A percentile compares a stretch with the other conserved stretches of the same genome.
Conservation (phyloP, 208 protist species). For the Leishmania amazonensis region DNA sequence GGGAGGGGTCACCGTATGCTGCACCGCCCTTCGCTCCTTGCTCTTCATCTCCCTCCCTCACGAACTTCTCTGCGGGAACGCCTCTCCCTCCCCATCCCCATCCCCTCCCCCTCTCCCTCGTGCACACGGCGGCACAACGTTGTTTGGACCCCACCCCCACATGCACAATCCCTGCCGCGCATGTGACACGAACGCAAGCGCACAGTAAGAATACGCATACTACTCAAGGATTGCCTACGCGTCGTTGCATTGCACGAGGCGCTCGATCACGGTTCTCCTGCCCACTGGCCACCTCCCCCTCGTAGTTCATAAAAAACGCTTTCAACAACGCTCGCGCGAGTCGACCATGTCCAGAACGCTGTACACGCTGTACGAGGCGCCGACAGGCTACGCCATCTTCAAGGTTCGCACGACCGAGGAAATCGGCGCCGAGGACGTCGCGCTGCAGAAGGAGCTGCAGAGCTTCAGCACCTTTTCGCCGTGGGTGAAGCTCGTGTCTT, state of each 20-base stretch:
- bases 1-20: background rate
- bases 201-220: background rate
- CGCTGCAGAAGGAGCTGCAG: slow-evolving; percentile 93
- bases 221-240: background rate
- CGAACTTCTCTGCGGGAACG: background rate
- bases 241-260: background rate
- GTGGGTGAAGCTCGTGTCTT: slow-evolving; percentile 96
- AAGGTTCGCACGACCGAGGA: slow-evolving; percentile 94
- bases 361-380: slow-evolving; percentile 96
- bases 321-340: background rate
- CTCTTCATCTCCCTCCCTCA: background rate
- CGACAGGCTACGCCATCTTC: slow-evolving; percentile 97
- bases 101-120: background rate
- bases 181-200: background rate
- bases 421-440: slow-evolving; percentile 89
- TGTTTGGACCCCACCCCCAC: background rate
- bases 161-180: background rate
- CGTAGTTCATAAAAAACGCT: background rate
- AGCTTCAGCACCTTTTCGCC: slow-evolving; percentile 95
- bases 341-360: slow-evolving; percentile 85
- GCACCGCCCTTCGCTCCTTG: background rate
- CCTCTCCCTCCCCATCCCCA: too few relatives aligned
- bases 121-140: background rate
- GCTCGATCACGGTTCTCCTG: background rate
- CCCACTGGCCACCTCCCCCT: background rate